Evolutionary conservation across 805 yeast genomes (phyloP).

Genomic region (Diddensiella transvaalensis): DNA sequence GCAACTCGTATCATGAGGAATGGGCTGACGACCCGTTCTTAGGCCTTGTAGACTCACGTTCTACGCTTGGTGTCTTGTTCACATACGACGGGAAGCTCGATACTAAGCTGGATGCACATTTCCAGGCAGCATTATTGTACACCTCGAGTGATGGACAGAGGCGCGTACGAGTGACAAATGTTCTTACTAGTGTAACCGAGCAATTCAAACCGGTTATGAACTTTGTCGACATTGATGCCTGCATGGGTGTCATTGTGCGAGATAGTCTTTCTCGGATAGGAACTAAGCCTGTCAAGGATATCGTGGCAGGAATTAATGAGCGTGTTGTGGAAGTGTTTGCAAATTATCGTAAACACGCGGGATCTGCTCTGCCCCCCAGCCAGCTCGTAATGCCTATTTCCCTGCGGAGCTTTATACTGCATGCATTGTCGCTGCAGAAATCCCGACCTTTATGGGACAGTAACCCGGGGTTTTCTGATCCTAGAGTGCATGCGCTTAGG

Average conservation of each 20-base stretch:
- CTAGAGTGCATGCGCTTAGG: constrained; percentile 54
- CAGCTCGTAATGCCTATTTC: constrained; percentile 82
- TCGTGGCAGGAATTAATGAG: constrained; percentile 49
- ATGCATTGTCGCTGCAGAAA: constrained; percentile 66
- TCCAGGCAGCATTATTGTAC: constrained; percentile 86
- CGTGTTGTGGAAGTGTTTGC: constrained; percentile 56
- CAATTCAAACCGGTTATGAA: constrained; percentile 69
- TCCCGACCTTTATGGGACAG: constrained; percentile 55
- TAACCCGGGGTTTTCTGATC: constrained; percentile 51
- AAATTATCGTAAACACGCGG: constrained; percentile 49
- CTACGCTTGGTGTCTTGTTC: constrained; percentile 66
- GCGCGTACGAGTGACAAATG: constrained; percentile 81
- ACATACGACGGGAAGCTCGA: constrained; percentile 72
- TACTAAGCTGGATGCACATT: constrained; percentile 72
- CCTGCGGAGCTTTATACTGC: constrained; percentile 65
- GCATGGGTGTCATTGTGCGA: constrained; percentile 50
- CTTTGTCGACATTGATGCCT: constrained; percentile 73
- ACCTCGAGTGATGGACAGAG: constrained; percentile 74
- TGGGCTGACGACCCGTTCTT: constrained; percentile 57
- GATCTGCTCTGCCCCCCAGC: constrained; percentile 41
- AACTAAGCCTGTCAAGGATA: constrained; percentile 38
- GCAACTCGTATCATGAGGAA: constrained; percentile 43
- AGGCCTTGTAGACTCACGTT: constrained; percentile 62
- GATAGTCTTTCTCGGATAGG: constrained; percentile 44
- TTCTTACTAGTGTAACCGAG: constrained; percentile 76